These are phyloP conservation scores for Cyclaneusma minus DNA, from an alignment of 2,329 filamentous ascomycete species.

Conservation along the genomic window DNA sequence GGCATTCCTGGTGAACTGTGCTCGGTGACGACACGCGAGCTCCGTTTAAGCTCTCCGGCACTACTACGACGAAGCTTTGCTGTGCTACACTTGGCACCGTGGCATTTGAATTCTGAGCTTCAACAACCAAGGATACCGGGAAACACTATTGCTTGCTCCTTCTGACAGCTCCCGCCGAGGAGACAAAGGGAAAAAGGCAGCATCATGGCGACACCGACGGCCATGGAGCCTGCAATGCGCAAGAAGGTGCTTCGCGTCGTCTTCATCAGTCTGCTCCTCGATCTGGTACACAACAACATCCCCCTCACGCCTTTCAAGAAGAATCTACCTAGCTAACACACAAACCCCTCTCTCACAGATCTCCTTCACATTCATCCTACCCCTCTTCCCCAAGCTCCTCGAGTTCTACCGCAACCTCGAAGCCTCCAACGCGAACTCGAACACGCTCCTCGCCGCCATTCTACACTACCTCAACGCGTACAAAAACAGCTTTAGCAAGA, in stretches of 20 bases:
- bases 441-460: slow-evolving; percentile 62
- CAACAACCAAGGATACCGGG: no score
- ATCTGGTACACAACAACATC: slow-evolving; percentile 45
- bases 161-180: no score
- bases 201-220: slow-evolving; percentile 16
- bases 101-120: no score
- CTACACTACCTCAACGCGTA: slow-evolving; percentile 80
- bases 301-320: slow-evolving; percentile 4
- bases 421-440: slow-evolving; percentile 28
- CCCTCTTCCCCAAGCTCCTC: slow-evolving; percentile 86
- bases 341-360: slow-evolving; percentile 39
- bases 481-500: slow-evolving; percentile 81
- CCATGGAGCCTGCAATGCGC: slow-evolving; percentile 38
- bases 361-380: slow-evolving; percentile 96
- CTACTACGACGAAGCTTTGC: no score
- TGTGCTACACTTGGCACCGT: no score
- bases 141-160: no score
- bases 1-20: no score
- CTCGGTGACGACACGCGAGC: no score
- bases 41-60: no score
- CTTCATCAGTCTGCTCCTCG: slow-evolving; percentile 76
- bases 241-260: slow-evolving; percentile 78
- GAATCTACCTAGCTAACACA: slow-evolving; percentile 3
- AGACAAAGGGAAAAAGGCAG: no score
- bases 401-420: slow-evolving; percentile 91